A percentile compares a stretch with the other conserved stretches of the same genome.
These are phyloP conservation scores for Plasmodium malariae DNA, from an alignment of 169 alveolate species.

Conservation along the genomic window DNA sequence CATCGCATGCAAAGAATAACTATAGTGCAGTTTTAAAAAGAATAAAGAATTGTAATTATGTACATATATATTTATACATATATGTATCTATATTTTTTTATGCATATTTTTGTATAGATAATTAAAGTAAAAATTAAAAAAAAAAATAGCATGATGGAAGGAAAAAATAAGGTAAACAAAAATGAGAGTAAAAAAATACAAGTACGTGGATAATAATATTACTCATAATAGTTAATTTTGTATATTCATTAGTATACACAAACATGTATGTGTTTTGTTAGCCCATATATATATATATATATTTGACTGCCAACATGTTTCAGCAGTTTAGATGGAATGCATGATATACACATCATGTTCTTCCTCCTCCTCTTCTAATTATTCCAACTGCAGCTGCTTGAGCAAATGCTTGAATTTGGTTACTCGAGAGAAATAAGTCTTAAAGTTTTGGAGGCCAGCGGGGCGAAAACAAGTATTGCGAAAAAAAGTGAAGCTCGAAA, in stretches of 20 bases:
- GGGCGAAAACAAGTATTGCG: conserved; percentile 66
- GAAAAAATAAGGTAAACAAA: conserved; percentile 13
- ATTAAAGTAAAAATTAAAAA: neutral
- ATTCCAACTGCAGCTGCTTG: conserved; percentile 26
- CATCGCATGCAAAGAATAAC: no score
- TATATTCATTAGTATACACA: neutral
- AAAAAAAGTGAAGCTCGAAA: neutral
- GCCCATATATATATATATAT: neutral
- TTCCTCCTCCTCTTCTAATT: neutral
- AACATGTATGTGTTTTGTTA: neutral
- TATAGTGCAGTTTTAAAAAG: no score
- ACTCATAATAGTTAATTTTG: no score
- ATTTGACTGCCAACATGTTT: no score
- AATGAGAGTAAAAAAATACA: neutral
- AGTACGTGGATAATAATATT: no score
- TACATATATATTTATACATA: no score
- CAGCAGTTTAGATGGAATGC: neutral
- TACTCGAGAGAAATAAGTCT: conserved; percentile 43
- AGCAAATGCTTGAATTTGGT: conserved; percentile 58
- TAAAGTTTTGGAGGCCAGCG: conserved; percentile 44
- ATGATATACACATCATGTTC: neutral
- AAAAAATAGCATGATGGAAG: conserved; percentile 15
- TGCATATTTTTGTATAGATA: no score
- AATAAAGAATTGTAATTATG: no score
- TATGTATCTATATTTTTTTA: no score